These are phyloP conservation scores for Claviceps sorghi DNA, from an alignment of 2,329 filamentous ascomycete genomes.

Conservation along the genomic window DNA sequence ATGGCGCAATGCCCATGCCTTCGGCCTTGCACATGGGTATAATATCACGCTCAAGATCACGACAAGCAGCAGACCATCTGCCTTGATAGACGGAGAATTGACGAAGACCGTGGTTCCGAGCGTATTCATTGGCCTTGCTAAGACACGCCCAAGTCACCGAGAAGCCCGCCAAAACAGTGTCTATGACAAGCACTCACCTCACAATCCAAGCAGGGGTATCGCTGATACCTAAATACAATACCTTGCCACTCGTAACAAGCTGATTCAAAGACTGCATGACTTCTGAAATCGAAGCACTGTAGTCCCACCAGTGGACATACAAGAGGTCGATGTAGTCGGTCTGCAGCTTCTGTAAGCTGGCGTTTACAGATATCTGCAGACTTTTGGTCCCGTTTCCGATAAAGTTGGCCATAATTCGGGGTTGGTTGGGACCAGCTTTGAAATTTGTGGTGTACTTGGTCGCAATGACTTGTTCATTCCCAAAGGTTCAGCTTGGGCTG, in stretches of 20 bases:
- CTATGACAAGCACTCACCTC: constrained; percentile 16
- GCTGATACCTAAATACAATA: constrained; percentile 50
- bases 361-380: constrained; percentile 38
- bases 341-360: constrained; percentile 45
- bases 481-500: not conserved
- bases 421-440: constrained; percentile 24
- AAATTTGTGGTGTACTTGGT: constrained; percentile 55
- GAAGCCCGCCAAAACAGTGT: not conserved
- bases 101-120: constrained; percentile 52
- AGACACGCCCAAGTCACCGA: not conserved
- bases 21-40: constrained; percentile 29
- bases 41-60: constrained; percentile 28
- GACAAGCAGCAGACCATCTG: constrained; percentile 23
- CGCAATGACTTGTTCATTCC: constrained; percentile 38
- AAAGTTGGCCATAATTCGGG: constrained; percentile 35
- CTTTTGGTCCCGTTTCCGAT: constrained; percentile 49
- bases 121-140: constrained; percentile 52
- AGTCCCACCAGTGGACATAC: constrained; percentile 56
- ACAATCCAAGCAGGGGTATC: constrained; percentile 60
- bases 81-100: constrained; percentile 45
- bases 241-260: constrained; percentile 45
- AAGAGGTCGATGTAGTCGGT: constrained; percentile 56
- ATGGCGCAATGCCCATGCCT: constrained; percentile 41
- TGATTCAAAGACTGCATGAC: constrained; percentile 54
- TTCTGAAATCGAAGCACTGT: constrained; percentile 49